Percentiles rank a stretch among this genome's conserved stretches.
Evolutionary conservation across 345 rosid genomes (phyloP).

Genomic region (Corchorus capsularis): DNA sequence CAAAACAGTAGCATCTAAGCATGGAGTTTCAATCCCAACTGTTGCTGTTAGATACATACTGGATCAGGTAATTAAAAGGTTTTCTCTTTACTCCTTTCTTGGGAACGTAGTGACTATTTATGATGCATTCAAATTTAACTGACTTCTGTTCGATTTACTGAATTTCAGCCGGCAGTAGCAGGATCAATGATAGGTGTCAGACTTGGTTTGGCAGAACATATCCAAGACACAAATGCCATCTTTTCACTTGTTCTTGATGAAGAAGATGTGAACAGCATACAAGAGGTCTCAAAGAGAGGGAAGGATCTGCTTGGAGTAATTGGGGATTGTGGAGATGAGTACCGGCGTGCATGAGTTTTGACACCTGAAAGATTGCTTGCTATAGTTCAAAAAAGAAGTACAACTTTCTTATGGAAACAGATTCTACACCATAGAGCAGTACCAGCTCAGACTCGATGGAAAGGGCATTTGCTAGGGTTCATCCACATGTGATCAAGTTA

Average conservation of each 20-base stretch:
- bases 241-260: conserved; percentile 77
- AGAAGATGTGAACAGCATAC: conserved; percentile 72
- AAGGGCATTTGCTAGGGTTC: not conserved
- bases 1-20: conserved; percentile 68
- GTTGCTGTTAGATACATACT: conserved; percentile 87
- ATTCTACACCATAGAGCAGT: not conserved
- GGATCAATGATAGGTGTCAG: conserved; percentile 97
- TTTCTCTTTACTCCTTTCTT: not conserved
- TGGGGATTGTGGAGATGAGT: conserved; percentile 97
- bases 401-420: not conserved
- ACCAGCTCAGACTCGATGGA: not conserved
- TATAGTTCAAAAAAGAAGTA: not conserved
- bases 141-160: not conserved
- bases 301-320: conserved; percentile 79
- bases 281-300: conserved; percentile 57
- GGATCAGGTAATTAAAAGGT: conserved; percentile 60
- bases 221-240: conserved; percentile 66
- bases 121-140: not conserved
- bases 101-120: not conserved
- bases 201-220: conserved; percentile 79
- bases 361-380: not conserved
- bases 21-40: conserved; percentile 81
- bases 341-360: conserved; percentile 50
- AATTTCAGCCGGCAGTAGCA: conserved; percentile 72
- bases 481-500: not conserved